These are phyloP conservation scores for Termitomyces titanicus DNA, from an alignment of 768 basidiomycete genomes.

Conservation along the genomic window DNA sequence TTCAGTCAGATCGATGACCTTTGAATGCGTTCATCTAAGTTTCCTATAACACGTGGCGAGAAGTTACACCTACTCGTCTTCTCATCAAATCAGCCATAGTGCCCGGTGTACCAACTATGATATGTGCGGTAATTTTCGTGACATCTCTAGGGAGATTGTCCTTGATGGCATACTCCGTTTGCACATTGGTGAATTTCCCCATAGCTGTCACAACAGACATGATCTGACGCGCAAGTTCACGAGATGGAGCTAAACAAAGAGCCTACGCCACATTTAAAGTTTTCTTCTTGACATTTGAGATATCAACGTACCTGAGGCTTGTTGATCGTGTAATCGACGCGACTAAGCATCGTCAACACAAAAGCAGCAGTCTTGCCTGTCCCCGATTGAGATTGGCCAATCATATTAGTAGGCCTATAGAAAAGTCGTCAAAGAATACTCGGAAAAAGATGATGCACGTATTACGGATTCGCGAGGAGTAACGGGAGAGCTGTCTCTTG, in stretches of 20 bases:
- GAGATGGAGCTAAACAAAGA: conserved; percentile 94
- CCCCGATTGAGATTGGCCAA: conserved; percentile 98
- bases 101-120: conserved; percentile 95
- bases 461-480: conserved; percentile 82
- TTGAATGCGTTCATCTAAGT: neutral
- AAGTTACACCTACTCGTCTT: conserved; percentile 38
- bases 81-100: conserved; percentile 88
- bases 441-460: neutral
- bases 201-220: conserved; percentile 92
- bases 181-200: conserved; percentile 92
- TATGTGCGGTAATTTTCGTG: conserved; percentile 74
- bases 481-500: conserved; percentile 96
- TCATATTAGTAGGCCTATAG: conserved; percentile 95
- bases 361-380: conserved; percentile 99
- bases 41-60: neutral
- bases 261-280: conserved; percentile 48
- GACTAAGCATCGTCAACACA: conserved; percentile 94
- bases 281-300: neutral
- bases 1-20: conserved; percentile 70
- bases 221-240: conserved; percentile 96
- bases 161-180: conserved; percentile 95
- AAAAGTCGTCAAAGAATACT: neutral
- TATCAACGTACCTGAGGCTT: conserved; percentile 68
- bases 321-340: conserved; percentile 79
- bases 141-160: conserved; percentile 70